phyloP scores from a whole-genome alignment of 2,329 filamentous ascomycete genomes.

The Aureobasidium sp. region DNA sequence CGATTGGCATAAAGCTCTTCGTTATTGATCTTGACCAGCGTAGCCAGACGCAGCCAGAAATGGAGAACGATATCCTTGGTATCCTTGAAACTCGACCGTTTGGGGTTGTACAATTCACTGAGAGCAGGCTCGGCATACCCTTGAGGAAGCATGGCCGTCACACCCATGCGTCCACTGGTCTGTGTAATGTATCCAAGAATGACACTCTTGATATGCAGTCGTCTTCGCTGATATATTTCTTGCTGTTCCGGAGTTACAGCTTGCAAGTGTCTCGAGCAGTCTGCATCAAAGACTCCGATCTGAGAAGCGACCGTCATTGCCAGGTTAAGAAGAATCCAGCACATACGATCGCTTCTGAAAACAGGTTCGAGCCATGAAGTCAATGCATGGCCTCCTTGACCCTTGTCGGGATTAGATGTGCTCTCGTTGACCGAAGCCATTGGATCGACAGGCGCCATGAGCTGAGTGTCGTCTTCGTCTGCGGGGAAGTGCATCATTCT shows the following conservation, averaged over 20 bases:
- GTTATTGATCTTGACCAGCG: slow-evolving; percentile 86
- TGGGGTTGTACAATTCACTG: slow-evolving; percentile 26
- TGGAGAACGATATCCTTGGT: slow-evolving; percentile 56
- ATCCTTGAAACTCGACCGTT: slow-evolving; percentile 14
- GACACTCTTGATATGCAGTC: slow-evolving; percentile 74
- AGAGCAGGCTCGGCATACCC: slow-evolving; percentile 32
- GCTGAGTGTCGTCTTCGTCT: slow-evolving; percentile 57
- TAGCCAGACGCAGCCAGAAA: slow-evolving; percentile 90
- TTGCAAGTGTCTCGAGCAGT: slow-evolving; percentile 46
- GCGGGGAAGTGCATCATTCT: slow-evolving; percentile 87
- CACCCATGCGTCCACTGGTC: slow-evolving; percentile 83
- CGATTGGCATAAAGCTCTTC: slow-evolving; percentile 80
- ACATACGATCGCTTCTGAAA: slow-evolving; percentile 87
- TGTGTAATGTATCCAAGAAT: slow-evolving; percentile 89
- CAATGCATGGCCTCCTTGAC: slow-evolving; percentile 75
- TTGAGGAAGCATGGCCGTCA: slow-evolving; percentile 83
- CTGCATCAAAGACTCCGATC: slow-evolving; percentile 89
- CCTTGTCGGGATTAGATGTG: slow-evolving; percentile 37
- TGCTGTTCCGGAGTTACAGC: slow-evolving; percentile 50
- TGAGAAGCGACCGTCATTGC: slow-evolving; percentile 87
- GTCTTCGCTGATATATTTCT: slow-evolving; percentile 67
- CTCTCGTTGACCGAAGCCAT: slow-evolving; percentile 57
- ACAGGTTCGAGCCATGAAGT: slow-evolving; percentile 96
- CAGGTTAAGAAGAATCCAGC: slow-evolving; percentile 93
- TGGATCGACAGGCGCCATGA: slow-evolving; percentile 63